Conservation (phyloP, 306 rosid species). For the Cucumis sativus region DNA sequence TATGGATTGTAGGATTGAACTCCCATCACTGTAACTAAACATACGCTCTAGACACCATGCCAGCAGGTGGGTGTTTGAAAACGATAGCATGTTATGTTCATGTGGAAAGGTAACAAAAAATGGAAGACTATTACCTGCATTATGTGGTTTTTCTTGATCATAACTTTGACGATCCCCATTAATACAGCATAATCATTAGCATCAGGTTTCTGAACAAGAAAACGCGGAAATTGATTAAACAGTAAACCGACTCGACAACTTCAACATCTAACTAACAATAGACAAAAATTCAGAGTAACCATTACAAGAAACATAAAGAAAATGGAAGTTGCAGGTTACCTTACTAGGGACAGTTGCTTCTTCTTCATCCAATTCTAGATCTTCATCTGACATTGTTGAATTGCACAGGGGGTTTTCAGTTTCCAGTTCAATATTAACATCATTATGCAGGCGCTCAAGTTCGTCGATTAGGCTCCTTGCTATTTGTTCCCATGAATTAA, state of each 20-base stretch:
- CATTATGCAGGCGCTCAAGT: slow-evolving; percentile 37
- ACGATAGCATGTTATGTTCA: neutral
- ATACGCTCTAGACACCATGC: no score
- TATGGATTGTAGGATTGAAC: no score
- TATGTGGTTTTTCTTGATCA: slow-evolving; percentile 51
- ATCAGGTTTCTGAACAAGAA: slow-evolving; percentile 14
- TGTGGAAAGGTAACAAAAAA: neutral
- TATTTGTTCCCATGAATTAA: slow-evolving; percentile 14
- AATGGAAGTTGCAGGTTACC: slow-evolving; percentile 9
- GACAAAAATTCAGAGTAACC: neutral
- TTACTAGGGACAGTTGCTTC: slow-evolving; percentile 9
- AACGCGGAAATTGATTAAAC: neutral
- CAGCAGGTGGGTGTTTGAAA: no score
- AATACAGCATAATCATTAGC: slow-evolving; percentile 27
- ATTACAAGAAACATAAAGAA: neutral
- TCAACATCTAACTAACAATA: neutral
- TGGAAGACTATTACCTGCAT: slow-evolving; percentile 53
- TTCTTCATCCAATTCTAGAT: slow-evolving; percentile 23
- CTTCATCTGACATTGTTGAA: slow-evolving; percentile 12
- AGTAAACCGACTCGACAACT: neutral
- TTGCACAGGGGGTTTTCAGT: slow-evolving; percentile 8
- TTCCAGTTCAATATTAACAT: slow-evolving; percentile 28
- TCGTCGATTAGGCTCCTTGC: slow-evolving; percentile 36
- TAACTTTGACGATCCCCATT: slow-evolving; percentile 47
- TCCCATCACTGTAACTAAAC: no score